A percentile compares a stretch with the other conserved stretches of the same genome.
Evolutionary conservation across 1,284 basidiomycete genomes (phyloP).

Genomic region (Puccinia hordei): DNA sequence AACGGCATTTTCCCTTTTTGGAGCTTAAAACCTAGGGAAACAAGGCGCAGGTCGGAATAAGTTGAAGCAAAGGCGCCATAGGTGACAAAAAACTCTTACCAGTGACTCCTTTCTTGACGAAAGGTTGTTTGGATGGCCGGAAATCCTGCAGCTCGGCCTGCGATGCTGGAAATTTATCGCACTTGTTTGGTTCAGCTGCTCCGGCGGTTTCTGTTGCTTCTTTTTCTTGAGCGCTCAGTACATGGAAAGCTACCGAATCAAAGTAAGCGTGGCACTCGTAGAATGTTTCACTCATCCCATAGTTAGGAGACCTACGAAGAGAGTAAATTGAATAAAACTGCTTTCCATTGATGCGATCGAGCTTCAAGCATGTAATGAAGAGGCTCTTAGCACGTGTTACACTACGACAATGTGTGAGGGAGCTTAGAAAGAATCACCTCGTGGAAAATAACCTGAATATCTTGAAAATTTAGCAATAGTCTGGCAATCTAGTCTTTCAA

Average conservation of each 20-base stretch:
- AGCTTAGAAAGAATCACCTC: conserved; percentile 21
- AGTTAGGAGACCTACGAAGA: conserved; percentile 15
- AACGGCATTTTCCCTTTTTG: conserved; percentile 22
- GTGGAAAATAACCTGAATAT: conserved; percentile 35
- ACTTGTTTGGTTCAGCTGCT: conserved; percentile 6
- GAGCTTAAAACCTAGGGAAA: background rate
- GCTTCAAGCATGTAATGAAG: conserved; percentile 1
- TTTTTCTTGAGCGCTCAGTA: background rate
- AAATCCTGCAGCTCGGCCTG: conserved; percentile 23
- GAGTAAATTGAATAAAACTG: conserved; percentile 43
- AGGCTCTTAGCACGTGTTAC: background rate
- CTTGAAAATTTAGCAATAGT: background rate
- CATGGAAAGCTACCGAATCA: conserved; percentile 20
- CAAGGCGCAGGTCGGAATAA: background rate
- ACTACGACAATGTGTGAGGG: background rate
- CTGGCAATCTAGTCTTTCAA: background rate
- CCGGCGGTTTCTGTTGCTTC: background rate
- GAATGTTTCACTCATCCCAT: background rate
- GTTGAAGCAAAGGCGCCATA: background rate
- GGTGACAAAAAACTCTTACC: background rate
- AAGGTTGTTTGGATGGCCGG: conserved; percentile 36
- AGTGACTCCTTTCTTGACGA: conserved; percentile 25
- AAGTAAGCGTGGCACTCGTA: background rate
- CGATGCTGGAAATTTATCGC: conserved; percentile 10
- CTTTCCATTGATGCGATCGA: conserved; percentile 45